Base-by-base conservation (phyloP, 495 filamentous ascomycete species). In the Penicillium roqueforti region DNA sequence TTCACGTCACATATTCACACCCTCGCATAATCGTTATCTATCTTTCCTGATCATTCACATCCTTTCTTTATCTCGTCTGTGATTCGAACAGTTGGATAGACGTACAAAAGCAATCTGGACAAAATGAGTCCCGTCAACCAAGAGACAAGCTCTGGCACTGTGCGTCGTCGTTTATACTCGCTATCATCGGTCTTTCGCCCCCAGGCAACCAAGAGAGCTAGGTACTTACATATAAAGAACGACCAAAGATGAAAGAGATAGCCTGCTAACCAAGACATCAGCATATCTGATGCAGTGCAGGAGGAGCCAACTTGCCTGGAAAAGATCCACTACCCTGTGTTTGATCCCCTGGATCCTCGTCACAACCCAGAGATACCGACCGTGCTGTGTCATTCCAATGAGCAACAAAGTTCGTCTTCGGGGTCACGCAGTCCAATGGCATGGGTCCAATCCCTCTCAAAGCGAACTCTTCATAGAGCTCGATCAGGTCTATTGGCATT, bases 321-420 rank as follows among this genome's bases (percentile, higher is more conserved):
- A 54, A 70, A 51, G 41, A 46, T 50, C 19, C 66, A 71, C 43
- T 75, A 74, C 47, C 72, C 72, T 1, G 47, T 75, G 9, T 75
- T 68, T 44, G 57, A 74, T 44, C 67, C 70, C 19, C 54, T 54
- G 23, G 62, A 74, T 29, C 69, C 68, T 52, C 57, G 66, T 20
- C 72, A 75, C 36, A 74, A 71, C 29, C 69, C 72, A 19, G 20
- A 61, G 7, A 18, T 29, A 13, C 16, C 42, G 3, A 16, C 19
- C 9, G 37, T 42, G 8, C 18, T 48, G 1, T 62, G 53, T 47
- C 20, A 47, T 8, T 47, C 54, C 11, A 51, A 55, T 20, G 56
- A 54, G 0, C 51, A 56, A 40, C 49, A 47, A 1, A 49, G 47
- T 14, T 56, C 60, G 20, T 40, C 58, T 0, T 38, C 60, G 8